These are phyloP conservation scores for Cladosporium sp. DNA, from an alignment of 2,329 filamentous ascomycete species.

Conservation along the genomic window DNA sequence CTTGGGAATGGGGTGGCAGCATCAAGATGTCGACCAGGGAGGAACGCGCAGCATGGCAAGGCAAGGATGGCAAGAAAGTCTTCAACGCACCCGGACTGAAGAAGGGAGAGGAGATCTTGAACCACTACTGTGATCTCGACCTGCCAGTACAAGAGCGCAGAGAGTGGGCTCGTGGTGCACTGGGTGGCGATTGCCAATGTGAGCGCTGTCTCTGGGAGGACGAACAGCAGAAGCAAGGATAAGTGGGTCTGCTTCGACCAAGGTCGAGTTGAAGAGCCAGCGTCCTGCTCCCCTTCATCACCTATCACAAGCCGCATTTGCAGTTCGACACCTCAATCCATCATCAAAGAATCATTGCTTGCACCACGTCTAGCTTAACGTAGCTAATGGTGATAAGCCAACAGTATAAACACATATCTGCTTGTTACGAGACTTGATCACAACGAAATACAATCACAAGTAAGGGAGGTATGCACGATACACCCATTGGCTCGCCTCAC, in stretches of 20 bases:
- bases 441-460: too few species aligned
- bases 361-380: too few species aligned
- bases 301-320: too few species aligned
- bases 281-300: too few species aligned
- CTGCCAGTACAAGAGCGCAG: constrained; percentile 74
- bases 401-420: too few species aligned
- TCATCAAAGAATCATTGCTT: too few species aligned
- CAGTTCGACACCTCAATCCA: too few species aligned
- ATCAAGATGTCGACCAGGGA: constrained; percentile 67
- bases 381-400: too few species aligned
- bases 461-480: too few species aligned
- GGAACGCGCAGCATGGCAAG: constrained; percentile 50
- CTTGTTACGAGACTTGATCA: too few species aligned
- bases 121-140: constrained; percentile 88
- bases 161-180: constrained; percentile 81
- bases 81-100: constrained; percentile 54
- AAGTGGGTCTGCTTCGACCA: not conserved
- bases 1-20: constrained; percentile 84
- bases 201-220: constrained; percentile 69
- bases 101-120: constrained; percentile 79
- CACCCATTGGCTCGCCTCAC: too few species aligned
- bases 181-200: constrained; percentile 89
- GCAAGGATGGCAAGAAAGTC: constrained; percentile 25
- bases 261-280: too few species aligned
- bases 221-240: constrained; percentile 1